Conservation (phyloP, 73 alveolate species). For the Uronychia binucleata region DNA sequence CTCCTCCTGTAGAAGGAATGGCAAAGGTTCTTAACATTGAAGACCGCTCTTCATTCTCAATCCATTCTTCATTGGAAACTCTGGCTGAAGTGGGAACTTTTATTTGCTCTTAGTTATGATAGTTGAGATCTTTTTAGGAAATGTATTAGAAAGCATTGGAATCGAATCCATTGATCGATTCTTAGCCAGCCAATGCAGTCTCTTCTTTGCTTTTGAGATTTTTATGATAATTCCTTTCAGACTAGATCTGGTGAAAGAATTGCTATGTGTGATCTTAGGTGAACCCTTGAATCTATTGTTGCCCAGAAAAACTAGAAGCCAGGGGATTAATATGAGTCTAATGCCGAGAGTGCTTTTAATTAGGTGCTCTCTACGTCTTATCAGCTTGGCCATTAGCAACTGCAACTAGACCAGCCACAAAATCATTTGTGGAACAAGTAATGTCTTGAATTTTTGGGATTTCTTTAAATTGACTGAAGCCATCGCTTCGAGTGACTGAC, state of each 20-base stretch:
- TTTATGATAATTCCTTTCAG: too few species aligned
- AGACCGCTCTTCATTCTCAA: background rate
- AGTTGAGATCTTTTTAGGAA: too few species aligned
- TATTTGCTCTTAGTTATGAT: too few species aligned
- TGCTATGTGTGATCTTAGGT: too few species aligned
- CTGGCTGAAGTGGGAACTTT: too few species aligned
- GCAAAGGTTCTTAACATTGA: background rate
- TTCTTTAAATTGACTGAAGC: background rate
- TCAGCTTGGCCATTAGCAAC: background rate
- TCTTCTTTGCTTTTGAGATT: too few species aligned
- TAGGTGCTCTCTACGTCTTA: background rate
- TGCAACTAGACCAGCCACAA: background rate
- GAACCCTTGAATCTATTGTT: too few species aligned
- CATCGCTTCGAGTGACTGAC: background rate
- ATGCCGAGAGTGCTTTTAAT: background rate
- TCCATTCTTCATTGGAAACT: too few species aligned
- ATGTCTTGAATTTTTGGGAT: background rate
- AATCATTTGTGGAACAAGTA: background rate
- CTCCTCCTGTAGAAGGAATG: background rate
- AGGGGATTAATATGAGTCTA: background rate
- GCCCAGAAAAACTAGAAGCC: background rate
- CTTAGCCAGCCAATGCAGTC: too few species aligned
- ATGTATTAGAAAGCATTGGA: too few species aligned
- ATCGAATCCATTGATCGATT: too few species aligned
- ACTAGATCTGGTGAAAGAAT: too few species aligned